Evolutionary conservation across 2,329 filamentous ascomycete genomes (phyloP).

Genomic region (Phyllosticta citribraziliensis): DNA sequence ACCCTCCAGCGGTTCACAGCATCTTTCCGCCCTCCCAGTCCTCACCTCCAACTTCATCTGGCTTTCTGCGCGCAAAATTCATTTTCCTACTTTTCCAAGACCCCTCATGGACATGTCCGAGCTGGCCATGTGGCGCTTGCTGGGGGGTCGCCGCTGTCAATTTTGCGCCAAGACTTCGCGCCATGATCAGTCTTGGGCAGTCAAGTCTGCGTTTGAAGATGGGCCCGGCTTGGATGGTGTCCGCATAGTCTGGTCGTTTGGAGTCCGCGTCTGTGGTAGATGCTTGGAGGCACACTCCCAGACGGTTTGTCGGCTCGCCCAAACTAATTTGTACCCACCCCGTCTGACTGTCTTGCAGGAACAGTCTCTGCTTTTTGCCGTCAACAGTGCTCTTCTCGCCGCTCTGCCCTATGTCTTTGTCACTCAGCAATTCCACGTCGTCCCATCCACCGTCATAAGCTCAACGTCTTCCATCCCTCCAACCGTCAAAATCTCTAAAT

Average conservation of each 20-base stretch:
- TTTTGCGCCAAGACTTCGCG: conserved; percentile 47
- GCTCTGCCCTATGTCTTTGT: conserved; percentile 62
- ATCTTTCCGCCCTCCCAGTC: conserved; percentile 25
- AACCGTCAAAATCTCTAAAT: conserved; percentile 49
- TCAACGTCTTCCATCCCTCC: conserved; percentile 37
- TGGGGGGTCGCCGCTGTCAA: conserved; percentile 55
- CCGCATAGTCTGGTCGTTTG: conserved; percentile 62
- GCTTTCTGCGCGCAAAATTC: conserved; percentile 56
- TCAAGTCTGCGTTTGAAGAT: conserved; percentile 41
- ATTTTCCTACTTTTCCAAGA: conserved; percentile 57
- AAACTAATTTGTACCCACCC: background rate
- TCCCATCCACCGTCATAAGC: conserved; percentile 48
- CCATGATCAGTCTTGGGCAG: conserved; percentile 15
- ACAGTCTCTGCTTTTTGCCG: conserved; percentile 56
- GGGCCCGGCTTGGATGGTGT: conserved; percentile 55
- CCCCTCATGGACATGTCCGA: conserved; percentile 58
- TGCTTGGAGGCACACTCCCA: conserved; percentile 53
- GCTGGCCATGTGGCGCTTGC: conserved; percentile 66
- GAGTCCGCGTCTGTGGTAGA: conserved; percentile 52
- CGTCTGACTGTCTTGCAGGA: conserved; percentile 45
- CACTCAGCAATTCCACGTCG: conserved; percentile 50
- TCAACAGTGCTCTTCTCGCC: conserved; percentile 50
- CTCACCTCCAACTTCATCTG: conserved; percentile 58
- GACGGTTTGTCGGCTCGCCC: conserved; percentile 47
- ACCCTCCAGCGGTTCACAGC: conserved; percentile 23